Conservation (phyloP, 306 rosid species). For the Cicer bijugum region DNA sequence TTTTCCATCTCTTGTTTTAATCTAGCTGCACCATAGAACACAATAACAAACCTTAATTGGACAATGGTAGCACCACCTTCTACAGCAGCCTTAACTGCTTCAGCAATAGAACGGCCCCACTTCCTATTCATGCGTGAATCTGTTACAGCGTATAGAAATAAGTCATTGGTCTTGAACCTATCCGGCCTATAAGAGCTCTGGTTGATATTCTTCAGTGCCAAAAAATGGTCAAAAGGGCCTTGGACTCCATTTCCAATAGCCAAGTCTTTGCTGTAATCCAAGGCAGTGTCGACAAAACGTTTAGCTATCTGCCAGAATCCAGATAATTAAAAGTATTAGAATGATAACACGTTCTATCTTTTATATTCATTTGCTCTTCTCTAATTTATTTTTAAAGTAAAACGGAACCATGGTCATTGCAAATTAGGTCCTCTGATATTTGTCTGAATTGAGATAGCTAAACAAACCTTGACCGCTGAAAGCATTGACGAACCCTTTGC, state of each 20-base stretch:
- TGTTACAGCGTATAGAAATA: slow-evolving; percentile 85
- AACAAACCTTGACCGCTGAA: slow-evolving; percentile 71
- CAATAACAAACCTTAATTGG: slow-evolving; percentile 77
- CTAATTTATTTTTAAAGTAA: slow-evolving; percentile 5
- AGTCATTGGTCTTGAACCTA: slow-evolving; percentile 66
- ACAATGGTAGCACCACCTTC: slow-evolving; percentile 94
- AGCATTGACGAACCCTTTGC: slow-evolving; percentile 90
- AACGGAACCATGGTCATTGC: slow-evolving; percentile 13
- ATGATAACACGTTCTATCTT: slow-evolving; percentile 29
- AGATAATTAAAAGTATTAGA: slow-evolving; percentile 29
- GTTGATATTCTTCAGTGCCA: slow-evolving; percentile 55
- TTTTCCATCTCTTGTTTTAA: no score
- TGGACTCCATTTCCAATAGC: slow-evolving; percentile 83
- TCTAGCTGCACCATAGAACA: not conserved
- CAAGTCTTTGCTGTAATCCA: slow-evolving; percentile 77
- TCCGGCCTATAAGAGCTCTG: slow-evolving; percentile 53
- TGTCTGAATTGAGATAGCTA: slow-evolving; percentile 37
- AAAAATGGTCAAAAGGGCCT: slow-evolving; percentile 87
- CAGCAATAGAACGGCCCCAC: slow-evolving; percentile 89
- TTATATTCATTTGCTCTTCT: slow-evolving; percentile 15
- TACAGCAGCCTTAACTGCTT: slow-evolving; percentile 86
- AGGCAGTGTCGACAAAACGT: slow-evolving; percentile 64
- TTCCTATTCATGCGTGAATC: slow-evolving; percentile 80
- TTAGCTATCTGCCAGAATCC: slow-evolving; percentile 71
- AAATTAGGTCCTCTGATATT: slow-evolving; percentile 30